A percentile compares a stretch with the other conserved stretches of the same genome.
Conservation (phyloP, 1,284 basidiomycete species). For the Pholiota adiposa region DNA sequence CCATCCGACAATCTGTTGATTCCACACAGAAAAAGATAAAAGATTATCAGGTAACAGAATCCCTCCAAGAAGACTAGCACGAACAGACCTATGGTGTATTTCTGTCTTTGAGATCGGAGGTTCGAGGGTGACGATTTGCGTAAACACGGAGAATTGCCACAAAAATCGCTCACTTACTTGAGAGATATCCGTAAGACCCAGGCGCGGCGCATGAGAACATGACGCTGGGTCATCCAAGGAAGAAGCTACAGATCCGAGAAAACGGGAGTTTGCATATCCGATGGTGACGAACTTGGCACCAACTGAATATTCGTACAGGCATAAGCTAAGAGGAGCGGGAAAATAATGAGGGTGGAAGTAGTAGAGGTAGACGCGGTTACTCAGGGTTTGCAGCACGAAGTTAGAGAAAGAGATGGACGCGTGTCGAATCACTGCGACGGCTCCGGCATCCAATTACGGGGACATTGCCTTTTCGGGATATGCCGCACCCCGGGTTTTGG, state of each 20-base stretch:
- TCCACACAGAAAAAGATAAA: not conserved
- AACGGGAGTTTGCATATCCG: conserved; percentile 11
- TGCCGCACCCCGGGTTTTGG: not conserved
- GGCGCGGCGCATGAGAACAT: conserved; percentile 9
- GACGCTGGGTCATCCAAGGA: conserved; percentile 13
- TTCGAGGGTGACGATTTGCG: not conserved
- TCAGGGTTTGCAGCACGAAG: conserved; percentile 12
- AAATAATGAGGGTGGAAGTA: not conserved
- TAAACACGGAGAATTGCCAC: not conserved
- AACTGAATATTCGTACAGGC: not conserved
- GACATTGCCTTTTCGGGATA: not conserved
- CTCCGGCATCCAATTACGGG: conserved; percentile 1
- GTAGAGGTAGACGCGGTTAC: not conserved
- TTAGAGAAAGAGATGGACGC: not conserved
- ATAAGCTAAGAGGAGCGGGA: not conserved
- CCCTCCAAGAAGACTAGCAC: not conserved
- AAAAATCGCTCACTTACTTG: not conserved
- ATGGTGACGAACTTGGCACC: not conserved
- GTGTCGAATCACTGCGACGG: not conserved
- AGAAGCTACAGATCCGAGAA: conserved; percentile 8
- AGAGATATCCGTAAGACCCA: conserved; percentile 5
- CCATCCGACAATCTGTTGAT: not conserved
- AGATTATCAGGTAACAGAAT: not conserved
- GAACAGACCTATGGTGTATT: not conserved
- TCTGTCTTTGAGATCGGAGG: not conserved